phyloP scores from a whole-genome alignment of 768 basidiomycete species.

The Pisolithus microcarpus region DNA sequence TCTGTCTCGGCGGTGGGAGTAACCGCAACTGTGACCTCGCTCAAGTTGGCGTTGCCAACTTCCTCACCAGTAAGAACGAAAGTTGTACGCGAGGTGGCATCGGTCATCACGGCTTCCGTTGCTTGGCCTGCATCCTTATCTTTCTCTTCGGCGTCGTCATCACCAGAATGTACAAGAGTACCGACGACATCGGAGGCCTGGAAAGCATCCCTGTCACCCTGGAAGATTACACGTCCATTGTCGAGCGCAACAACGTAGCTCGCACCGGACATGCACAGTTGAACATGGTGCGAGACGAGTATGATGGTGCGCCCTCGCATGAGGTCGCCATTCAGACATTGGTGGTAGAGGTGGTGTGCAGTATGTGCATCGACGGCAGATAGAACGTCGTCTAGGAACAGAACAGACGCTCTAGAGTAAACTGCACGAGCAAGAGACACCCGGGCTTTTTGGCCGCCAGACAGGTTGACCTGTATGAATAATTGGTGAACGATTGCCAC shows the following conservation, averaged over 20 bases:
- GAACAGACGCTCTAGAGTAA: conserved; percentile 76
- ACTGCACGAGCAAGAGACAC: conserved; percentile 80
- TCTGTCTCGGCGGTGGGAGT: conserved; percentile 17
- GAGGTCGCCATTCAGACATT: conserved; percentile 76
- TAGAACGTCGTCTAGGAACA: conserved; percentile 81
- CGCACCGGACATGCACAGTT: conserved; percentile 76
- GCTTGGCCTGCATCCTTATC: conserved; percentile 27
- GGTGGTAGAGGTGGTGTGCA: conserved; percentile 70
- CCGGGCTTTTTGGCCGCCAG: conserved; percentile 61
- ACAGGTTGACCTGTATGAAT: conserved; percentile 21
- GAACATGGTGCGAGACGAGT: conserved; percentile 91
- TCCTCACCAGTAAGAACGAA: neutral
- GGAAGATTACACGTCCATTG: conserved; percentile 59
- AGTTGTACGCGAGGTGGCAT: neutral
- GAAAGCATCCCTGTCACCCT: conserved; percentile 62
- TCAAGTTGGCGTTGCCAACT: neutral
- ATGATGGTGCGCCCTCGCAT: conserved; percentile 75
- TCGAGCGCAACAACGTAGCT: conserved; percentile 78
- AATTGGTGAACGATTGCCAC: neutral
- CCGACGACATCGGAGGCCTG: conserved; percentile 57
- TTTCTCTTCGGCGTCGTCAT: conserved; percentile 34
- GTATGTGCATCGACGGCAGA: conserved; percentile 78
- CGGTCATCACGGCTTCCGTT: neutral
- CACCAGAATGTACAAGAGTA: conserved; percentile 55
- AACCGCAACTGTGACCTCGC: conserved; percentile 9